These are phyloP conservation scores for Mortierella sp. DNA, from an alignment of 371 early-diverging fungal species.

Conservation along the genomic window DNA sequence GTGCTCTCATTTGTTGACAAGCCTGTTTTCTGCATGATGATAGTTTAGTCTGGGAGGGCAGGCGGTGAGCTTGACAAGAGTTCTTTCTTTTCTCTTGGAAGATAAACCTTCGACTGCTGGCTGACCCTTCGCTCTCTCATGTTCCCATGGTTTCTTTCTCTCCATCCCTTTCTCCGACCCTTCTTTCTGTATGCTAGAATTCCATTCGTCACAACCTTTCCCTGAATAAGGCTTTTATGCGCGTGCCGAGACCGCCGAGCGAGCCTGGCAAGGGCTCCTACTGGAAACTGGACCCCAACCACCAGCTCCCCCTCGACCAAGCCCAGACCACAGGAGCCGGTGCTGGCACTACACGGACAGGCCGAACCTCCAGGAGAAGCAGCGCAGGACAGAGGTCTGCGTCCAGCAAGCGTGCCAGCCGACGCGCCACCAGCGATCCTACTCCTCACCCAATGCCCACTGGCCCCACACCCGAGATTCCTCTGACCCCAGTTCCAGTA, in stretches of 20 bases:
- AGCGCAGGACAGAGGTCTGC: constrained; percentile 52
- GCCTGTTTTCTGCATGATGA: constrained; percentile 9
- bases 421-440: constrained; percentile 41
- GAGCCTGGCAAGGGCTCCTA: constrained; percentile 98
- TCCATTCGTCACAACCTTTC: constrained; percentile 99
- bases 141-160: background rate
- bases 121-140: background rate
- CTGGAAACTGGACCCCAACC: constrained; percentile 84
- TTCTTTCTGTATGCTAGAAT: constrained; percentile 70
- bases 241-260: constrained; percentile 89
- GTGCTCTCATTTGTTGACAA: background rate
- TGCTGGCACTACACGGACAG: constrained; percentile 21
- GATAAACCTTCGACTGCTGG: too few relatives aligned
- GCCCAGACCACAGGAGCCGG: constrained; percentile 24
- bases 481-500: constrained; percentile 49
- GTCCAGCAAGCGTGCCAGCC: constrained; percentile 33
- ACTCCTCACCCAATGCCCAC: constrained; percentile 31
- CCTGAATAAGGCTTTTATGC: constrained; percentile 93
- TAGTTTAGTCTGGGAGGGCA: background rate
- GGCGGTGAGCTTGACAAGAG: background rate
- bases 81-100: too few relatives aligned
- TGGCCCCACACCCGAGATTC: constrained; percentile 31
- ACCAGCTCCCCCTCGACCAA: constrained; percentile 26
- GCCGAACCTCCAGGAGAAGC: constrained; percentile 55
- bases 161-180: background rate